These are phyloP conservation scores for Guadua angustifolia DNA, from an alignment of 176 grass and related monocot genomes.

Conservation along the genomic window DNA sequence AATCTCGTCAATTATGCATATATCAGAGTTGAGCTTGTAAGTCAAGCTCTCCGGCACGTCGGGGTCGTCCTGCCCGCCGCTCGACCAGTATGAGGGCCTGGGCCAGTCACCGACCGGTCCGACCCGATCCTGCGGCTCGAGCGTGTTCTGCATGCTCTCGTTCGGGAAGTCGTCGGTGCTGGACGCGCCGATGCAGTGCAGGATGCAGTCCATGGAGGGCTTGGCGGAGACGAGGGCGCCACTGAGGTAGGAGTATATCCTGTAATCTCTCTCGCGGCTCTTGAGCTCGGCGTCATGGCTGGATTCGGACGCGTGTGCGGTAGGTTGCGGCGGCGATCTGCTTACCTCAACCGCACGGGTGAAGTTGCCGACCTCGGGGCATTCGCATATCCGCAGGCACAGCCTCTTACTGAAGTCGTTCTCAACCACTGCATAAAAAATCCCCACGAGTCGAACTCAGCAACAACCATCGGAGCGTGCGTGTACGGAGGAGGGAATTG, in stretches of 20 bases:
- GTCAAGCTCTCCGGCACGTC: conserved; percentile 62
- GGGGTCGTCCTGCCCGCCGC: conserved; percentile 57
- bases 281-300: conserved; percentile 46
- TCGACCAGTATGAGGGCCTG: conserved; percentile 92
- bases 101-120: conserved; percentile 20
- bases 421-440: conserved; percentile 49
- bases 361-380: conserved; percentile 65
- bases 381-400: conserved; percentile 54
- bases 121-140: conserved; percentile 46
- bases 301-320: conserved; percentile 42
- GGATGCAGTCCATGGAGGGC: conserved; percentile 55
- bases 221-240: conserved; percentile 49
- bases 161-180: conserved; percentile 88
- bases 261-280: conserved; percentile 52
- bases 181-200: conserved; percentile 67
- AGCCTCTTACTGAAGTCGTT: conserved; percentile 66
- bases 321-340: conserved; percentile 7
- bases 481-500: not conserved
- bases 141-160: conserved; percentile 80
- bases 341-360: conserved; percentile 42
- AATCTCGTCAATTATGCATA: conserved; percentile 67
- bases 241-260: conserved; percentile 59
- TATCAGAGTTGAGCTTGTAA: conserved; percentile 58
- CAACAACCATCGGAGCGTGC: not conserved
- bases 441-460: not conserved